Evolutionary conservation across 441 rosid species (phyloP).

Genomic region (Mallotus japonicus): DNA sequence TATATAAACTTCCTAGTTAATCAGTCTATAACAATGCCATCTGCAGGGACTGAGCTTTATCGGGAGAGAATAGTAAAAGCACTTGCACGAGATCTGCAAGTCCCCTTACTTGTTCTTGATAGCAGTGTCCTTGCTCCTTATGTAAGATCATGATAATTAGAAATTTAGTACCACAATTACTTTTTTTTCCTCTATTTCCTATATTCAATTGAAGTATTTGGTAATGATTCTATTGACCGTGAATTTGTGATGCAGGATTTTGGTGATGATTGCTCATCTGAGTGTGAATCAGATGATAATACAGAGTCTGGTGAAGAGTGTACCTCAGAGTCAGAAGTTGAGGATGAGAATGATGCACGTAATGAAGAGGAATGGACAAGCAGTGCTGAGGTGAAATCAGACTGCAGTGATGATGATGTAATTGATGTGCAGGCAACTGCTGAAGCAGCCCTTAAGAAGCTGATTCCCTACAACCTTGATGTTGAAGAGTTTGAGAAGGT

Average conservation of each 20-base stretch:
- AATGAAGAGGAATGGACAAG: constrained; percentile 75
- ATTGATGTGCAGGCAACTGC: constrained; percentile 65
- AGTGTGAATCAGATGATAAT: constrained; percentile 64
- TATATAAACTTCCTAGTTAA: constrained; percentile 20
- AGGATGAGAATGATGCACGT: constrained; percentile 71
- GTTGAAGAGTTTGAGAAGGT: constrained; percentile 88
- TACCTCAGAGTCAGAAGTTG: constrained; percentile 78
- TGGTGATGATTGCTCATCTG: constrained; percentile 64
- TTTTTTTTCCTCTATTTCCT: constrained; percentile 15
- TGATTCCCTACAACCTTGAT: constrained; percentile 60
- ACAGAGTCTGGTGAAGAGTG: constrained; percentile 59
- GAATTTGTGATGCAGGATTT: constrained; percentile 54
- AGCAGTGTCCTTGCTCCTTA: constrained; percentile 89
- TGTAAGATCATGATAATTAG: constrained; percentile 53
- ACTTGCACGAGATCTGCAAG: constrained; percentile 79
- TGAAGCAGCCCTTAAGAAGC: constrained; percentile 78
- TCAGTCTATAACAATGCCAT: constrained; percentile 21
- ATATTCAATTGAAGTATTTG: constrained; percentile 13
- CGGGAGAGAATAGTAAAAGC: constrained; percentile 92
- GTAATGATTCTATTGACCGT: constrained; percentile 18
- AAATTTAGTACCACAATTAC: background rate
- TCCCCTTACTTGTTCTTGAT: constrained; percentile 86
- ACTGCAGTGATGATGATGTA: constrained; percentile 68
- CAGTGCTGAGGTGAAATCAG: constrained; percentile 60
- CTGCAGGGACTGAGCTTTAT: constrained; percentile 87